These are phyloP conservation scores for Wallacemonas sp. DNA, from an alignment of 208 protist species.

Conservation along the genomic window DNA sequence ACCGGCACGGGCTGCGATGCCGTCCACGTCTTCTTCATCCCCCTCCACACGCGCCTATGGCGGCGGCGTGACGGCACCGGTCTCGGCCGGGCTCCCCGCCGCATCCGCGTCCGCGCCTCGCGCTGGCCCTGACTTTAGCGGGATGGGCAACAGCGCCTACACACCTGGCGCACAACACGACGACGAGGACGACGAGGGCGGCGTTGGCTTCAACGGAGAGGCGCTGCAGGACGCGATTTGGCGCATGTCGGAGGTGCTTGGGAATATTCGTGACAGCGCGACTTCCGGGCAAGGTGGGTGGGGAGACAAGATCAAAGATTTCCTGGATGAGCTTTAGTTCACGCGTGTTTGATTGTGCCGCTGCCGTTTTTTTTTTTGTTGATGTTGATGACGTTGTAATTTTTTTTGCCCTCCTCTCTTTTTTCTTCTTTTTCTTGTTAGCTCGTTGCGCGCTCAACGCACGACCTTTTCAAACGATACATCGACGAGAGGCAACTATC, in stretches of 20 bases:
- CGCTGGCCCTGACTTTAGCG: conserved; percentile 62
- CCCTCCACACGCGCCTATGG: too few species aligned
- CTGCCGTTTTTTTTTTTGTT: conserved; percentile 12
- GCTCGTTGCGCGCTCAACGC: too few species aligned
- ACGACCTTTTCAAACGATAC: too few species aligned
- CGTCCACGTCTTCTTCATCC: not conserved
- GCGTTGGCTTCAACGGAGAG: conserved; percentile 2
- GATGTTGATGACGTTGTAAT: not conserved
- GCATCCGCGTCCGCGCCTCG: conserved; percentile 12
- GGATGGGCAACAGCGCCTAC: conserved; percentile 59
- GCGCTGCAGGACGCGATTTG: conserved; percentile 49
- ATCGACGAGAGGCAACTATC: too few species aligned
- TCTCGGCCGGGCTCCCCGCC: not conserved
- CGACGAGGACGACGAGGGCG: conserved; percentile 11
- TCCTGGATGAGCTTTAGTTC: conserved; percentile 60
- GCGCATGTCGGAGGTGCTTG: conserved; percentile 51
- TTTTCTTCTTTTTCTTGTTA: too few species aligned
- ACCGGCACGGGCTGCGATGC: not conserved
- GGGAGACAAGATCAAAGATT: conserved; percentile 55
- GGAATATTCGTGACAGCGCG: conserved; percentile 51
- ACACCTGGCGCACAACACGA: conserved; percentile 20
- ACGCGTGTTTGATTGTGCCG: not conserved
- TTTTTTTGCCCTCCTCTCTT: too few species aligned
- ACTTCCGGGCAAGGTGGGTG: conserved; percentile 35
- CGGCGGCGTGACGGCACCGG: not conserved